Evolutionary conservation across 306 rosid genomes (phyloP), one percentile per base, ranked within the genome.

Genomic region (Cucurbita argyrosperma): DNA sequence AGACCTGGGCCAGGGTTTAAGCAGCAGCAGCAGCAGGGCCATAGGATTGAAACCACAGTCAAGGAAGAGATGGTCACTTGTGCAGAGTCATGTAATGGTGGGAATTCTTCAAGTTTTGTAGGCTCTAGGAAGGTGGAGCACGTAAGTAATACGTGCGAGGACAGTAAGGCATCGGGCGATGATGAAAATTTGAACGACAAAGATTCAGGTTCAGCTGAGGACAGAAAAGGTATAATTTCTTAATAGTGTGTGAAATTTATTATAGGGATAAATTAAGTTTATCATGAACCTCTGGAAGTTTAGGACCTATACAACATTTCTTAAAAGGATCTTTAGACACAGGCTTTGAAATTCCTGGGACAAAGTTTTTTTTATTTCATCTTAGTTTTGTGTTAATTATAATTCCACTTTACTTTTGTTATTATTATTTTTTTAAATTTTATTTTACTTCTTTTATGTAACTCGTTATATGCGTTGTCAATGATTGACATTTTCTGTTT

Each of bases 1-100:
- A 88, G 88, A 78, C 79, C 82, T 14, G 88, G 88, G 65, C 18
- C 63, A 3, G 96, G 89, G 65, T 88, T 80, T 80, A 81, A 81
- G 84, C 96, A 62, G 46, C 68, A 61, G 18, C 96, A 62, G 46
- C 68, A 61, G 18, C 69, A 62, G 37, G 89, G 86, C 14, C 87
- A 83, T 55, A 82, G 92, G 78, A 78, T 64, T 71, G 98, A 90
- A 63, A 42, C 69, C 69, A 38, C 76, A 47, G 76, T 47, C 16
- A 89, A 89, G 77, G 91, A 85, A 60, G 83, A 79, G 30, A 84
- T 78, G 74, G 81, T 76, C 84, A 76, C 89, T 80, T 78, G 74
- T 78, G 83, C 71, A 55, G 97, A 83, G 67, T 81, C 85, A 80
- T 76, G 80, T 66, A 66, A 71, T 79, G 66, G 77, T 49, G 84